Percentiles rank a stretch among this genome's conserved stretches.
Conservation (phyloP, 345 rosid species). For the Eucalyptus microcorys region DNA sequence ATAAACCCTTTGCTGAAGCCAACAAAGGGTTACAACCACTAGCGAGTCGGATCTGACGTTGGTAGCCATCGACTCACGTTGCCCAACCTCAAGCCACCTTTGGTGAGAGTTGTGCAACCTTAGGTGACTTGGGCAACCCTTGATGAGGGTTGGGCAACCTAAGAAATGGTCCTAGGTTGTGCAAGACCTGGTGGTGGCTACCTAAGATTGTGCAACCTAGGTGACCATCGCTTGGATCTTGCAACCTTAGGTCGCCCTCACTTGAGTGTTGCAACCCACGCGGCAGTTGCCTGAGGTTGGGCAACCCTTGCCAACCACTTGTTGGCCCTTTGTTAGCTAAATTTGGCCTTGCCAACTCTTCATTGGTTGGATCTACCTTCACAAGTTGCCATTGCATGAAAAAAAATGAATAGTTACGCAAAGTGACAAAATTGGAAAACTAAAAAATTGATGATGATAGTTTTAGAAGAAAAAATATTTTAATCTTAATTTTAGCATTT, state of each 20-base stretch:
- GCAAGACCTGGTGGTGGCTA: accelerated
- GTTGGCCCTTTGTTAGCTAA: accelerated
- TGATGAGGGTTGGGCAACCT: accelerated
- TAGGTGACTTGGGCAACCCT: accelerated
- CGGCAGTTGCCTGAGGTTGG: accelerated
- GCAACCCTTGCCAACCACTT: accelerated
- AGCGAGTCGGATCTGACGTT: accelerated
- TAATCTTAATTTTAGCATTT: too few relatives aligned
- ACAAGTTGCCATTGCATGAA: accelerated
- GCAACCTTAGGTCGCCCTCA: accelerated
- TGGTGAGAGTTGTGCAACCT: accelerated
- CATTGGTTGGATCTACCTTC: accelerated
- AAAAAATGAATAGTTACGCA: too few relatives aligned
- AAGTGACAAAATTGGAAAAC: accelerated
- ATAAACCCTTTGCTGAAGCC: accelerated
- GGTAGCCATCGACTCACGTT: accelerated
- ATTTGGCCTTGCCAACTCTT: too few relatives aligned
- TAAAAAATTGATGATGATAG: too few relatives aligned
- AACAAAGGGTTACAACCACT: too few relatives aligned
- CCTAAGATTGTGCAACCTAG: accelerated
- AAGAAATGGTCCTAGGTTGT: accelerated
- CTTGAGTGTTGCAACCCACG: too few relatives aligned
- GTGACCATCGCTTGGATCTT: too few relatives aligned
- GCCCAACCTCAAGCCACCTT: too few relatives aligned
- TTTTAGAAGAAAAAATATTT: too few relatives aligned